A percentile compares a stretch with the other conserved stretches of the same genome.
phyloP scores from a whole-genome alignment of 306 rosid genomes.

The Rosa chinensis region DNA sequence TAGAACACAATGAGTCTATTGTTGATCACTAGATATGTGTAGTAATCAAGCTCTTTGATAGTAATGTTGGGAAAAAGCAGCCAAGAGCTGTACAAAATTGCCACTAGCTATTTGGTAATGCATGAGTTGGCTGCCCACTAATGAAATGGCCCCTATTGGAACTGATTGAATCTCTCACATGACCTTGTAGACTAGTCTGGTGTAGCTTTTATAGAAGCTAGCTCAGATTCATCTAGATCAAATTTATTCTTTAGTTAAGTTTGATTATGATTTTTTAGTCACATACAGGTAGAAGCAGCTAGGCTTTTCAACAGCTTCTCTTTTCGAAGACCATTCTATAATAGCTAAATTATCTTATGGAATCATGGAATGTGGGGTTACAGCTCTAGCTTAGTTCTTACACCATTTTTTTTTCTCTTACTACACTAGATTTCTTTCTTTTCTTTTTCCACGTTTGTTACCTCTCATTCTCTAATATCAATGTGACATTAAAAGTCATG shows the following conservation, averaged over 20 bases:
- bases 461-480: not conserved
- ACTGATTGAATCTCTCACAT: slow-evolving; percentile 41
- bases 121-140: slow-evolving; percentile 60
- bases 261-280: slow-evolving; percentile 14
- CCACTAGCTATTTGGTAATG: slow-evolving; percentile 39
- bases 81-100: slow-evolving; percentile 43
- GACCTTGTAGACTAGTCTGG: slow-evolving; percentile 14
- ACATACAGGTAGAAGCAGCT: slow-evolving; percentile 22
- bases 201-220: slow-evolving; percentile 29
- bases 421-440: not conserved
- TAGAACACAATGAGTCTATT: too few relatives aligned
- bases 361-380: slow-evolving; percentile 23
- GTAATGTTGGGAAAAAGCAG: slow-evolving; percentile 14
- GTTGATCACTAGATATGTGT: too few relatives aligned
- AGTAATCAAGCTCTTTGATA: too few relatives aligned
- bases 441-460: not conserved
- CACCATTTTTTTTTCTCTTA: not conserved
- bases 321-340: slow-evolving; percentile 5
- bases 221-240: not conserved
- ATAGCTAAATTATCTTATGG: not conserved
- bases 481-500: not conserved
- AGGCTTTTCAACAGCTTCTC: slow-evolving; percentile 20
- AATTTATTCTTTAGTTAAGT: too few relatives aligned
- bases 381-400: slow-evolving; percentile 2
- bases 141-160: slow-evolving; percentile 42